A percentile compares a stretch with the other conserved stretches of the same genome.
These are phyloP conservation scores for Buxus sempervirens DNA, from an alignment of 164 flowering plant species.

Conservation along the genomic window DNA sequence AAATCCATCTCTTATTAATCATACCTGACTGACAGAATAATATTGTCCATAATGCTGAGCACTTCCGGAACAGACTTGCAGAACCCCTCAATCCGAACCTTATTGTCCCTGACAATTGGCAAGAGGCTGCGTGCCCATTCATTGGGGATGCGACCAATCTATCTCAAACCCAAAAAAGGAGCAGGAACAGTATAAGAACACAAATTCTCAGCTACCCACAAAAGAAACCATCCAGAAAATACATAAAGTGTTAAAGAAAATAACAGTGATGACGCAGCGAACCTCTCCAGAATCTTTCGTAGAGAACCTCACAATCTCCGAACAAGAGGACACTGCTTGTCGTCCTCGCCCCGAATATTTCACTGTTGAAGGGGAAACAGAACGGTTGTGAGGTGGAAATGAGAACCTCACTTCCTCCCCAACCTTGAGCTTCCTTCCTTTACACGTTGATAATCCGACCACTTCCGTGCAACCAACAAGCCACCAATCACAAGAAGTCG, in stretches of 20 bases:
- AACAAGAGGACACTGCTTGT: constrained; percentile 34
- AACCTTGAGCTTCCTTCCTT: constrained; percentile 65
- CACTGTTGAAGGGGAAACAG: constrained; percentile 34
- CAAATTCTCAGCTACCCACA: background rate
- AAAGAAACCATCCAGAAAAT: background rate
- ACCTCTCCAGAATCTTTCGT: constrained; percentile 82
- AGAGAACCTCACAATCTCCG: constrained; percentile 93
- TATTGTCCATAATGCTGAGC: constrained; percentile 76
- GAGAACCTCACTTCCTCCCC: constrained; percentile 67
- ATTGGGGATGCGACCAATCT: constrained; percentile 97
- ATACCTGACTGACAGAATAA: constrained; percentile 73
- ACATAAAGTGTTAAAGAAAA: background rate
- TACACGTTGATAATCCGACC: constrained; percentile 80
- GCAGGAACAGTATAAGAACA: background rate
- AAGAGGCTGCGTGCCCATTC: constrained; percentile 93
- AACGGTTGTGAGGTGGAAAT: constrained; percentile 46
- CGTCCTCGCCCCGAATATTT: constrained; percentile 60
- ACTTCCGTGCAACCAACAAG: constrained; percentile 63
- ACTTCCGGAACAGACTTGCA: constrained; percentile 71
- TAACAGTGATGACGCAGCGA: background rate
- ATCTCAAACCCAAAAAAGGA: constrained; percentile 6
- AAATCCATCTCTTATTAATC: constrained; percentile 5
- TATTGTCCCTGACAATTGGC: constrained; percentile 80
- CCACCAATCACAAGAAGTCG: constrained; percentile 67
- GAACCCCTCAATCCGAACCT: constrained; percentile 61